A percentile compares a stretch with the other conserved stretches of the same genome.
phyloP scores from a whole-genome alignment of 2,329 filamentous ascomycete genomes.

The Xylariales sp. region DNA sequence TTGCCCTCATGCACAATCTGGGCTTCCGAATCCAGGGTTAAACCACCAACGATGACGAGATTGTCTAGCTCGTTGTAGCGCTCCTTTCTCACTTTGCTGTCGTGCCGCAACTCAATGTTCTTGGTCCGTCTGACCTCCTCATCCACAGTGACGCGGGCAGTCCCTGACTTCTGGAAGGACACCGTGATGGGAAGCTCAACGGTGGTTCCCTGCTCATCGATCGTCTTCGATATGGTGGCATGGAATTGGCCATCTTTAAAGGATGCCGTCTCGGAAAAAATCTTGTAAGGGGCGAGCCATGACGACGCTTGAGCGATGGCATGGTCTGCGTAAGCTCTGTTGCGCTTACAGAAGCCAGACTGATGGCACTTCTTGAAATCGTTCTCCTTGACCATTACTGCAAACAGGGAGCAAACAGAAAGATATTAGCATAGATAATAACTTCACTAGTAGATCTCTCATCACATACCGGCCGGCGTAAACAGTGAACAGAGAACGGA shows the following conservation, averaged over 20 bases:
- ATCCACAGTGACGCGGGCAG: constrained; percentile 81
- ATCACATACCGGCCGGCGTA: constrained; percentile 56
- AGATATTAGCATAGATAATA: constrained; percentile 6
- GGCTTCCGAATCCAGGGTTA: constrained; percentile 68
- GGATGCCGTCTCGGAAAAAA: constrained; percentile 66
- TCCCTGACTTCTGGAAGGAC: constrained; percentile 85
- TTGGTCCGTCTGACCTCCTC: constrained; percentile 87
- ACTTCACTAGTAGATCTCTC: background rate
- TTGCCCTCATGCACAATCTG: constrained; percentile 63
- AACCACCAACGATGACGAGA: constrained; percentile 80
- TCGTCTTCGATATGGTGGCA: constrained; percentile 76
- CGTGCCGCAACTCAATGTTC: constrained; percentile 81
- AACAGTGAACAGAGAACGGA: constrained; percentile 56
- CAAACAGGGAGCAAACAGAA: too few relatives aligned
- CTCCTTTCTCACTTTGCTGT: constrained; percentile 82
- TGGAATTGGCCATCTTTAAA: constrained; percentile 78
- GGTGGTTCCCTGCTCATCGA: constrained; percentile 60
- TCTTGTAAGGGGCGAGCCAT: constrained; percentile 78
- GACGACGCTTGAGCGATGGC: constrained; percentile 59
- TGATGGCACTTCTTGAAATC: constrained; percentile 97
- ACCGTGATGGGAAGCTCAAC: constrained; percentile 79
- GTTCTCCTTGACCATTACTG: constrained; percentile 86
- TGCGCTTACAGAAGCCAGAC: constrained; percentile 95
- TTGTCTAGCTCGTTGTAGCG: constrained; percentile 88
- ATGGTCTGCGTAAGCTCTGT: constrained; percentile 81